Conservation (phyloP, 257 asterid genomes). For the Mitragyna speciosa region DNA sequence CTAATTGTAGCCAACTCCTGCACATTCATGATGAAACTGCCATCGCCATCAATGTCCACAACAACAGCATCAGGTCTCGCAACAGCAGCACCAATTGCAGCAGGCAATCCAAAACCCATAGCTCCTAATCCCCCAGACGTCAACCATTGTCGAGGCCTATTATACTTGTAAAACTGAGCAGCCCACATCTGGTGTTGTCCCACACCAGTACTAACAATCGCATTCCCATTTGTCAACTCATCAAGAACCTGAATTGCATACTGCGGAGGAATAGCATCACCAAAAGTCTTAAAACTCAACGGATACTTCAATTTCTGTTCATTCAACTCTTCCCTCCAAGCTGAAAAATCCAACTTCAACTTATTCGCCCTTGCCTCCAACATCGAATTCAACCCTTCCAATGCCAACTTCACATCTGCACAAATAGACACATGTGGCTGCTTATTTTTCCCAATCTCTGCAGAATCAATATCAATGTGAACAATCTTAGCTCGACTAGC, state of each 20-base stretch:
- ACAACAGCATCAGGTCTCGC: constrained; percentile 71
- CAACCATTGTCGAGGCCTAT: constrained; percentile 70
- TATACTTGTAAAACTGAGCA: constrained; percentile 77
- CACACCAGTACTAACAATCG: constrained; percentile 71
- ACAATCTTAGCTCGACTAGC: constrained; percentile 86
- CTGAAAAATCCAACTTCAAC: constrained; percentile 43
- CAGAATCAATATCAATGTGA: constrained; percentile 80
- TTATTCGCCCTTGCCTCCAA: constrained; percentile 35
- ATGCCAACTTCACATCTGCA: constrained; percentile 59
- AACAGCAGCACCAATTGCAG: constrained; percentile 84
- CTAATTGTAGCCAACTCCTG: constrained; percentile 73
- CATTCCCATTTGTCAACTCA: constrained; percentile 70
- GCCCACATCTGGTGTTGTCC: constrained; percentile 98
- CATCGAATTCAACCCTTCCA: constrained; percentile 55
- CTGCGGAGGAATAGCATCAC: constrained; percentile 74
- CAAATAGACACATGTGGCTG: constrained; percentile 73
- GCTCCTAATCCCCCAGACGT: constrained; percentile 83
- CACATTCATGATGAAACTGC: constrained; percentile 85
- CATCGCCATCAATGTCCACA: constrained; percentile 88
- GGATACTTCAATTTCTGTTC: constrained; percentile 58
- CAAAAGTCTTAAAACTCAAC: constrained; percentile 55
- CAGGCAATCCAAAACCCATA: constrained; percentile 85
- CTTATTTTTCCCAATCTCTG: constrained; percentile 84
- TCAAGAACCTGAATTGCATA: constrained; percentile 70
- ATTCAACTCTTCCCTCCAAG: constrained; percentile 69